Conservation (phyloP, 2,329 filamentous ascomycete genomes). For the Lithohypha guttulata region DNA sequence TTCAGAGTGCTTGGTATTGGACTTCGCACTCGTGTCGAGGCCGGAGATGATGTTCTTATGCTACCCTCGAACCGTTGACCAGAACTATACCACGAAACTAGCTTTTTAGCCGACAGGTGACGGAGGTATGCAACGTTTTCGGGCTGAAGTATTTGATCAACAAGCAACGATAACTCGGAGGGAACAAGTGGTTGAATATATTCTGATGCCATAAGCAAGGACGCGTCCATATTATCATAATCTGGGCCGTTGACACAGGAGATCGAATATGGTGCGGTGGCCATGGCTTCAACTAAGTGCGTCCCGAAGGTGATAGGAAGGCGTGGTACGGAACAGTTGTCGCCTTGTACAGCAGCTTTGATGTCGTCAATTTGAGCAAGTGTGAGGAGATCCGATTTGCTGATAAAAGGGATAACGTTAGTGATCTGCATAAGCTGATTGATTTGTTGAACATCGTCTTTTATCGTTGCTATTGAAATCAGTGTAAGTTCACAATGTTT, state of each 20-base stretch:
- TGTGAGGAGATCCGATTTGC: conserved; percentile 61
- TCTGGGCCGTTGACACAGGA: conserved; percentile 65
- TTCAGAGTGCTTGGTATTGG: conserved; percentile 19
- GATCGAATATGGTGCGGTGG: conserved; percentile 53
- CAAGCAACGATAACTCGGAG: conserved; percentile 61
- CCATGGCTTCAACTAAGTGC: background rate
- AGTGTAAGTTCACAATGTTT: conserved; percentile 6
- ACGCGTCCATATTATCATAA: conserved; percentile 79
- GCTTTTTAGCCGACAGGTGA: conserved; percentile 72
- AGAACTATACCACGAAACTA: conserved; percentile 55
- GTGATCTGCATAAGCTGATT: conserved; percentile 59
- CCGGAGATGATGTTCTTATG: conserved; percentile 16
- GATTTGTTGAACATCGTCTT: conserved; percentile 61
- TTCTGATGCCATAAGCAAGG: conserved; percentile 81
- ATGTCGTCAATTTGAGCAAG: conserved; percentile 45
- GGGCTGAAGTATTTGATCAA: conserved; percentile 64
- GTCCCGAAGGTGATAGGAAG: conserved; percentile 11
- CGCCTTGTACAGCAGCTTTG: conserved; percentile 45
- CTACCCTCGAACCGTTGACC: conserved; percentile 23
- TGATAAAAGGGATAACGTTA: conserved; percentile 75
- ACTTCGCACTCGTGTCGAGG: conserved; percentile 4
- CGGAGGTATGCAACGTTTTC: conserved; percentile 73
- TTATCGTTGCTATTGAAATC: conserved; percentile 40
- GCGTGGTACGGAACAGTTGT: conserved; percentile 12
- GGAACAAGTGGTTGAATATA: conserved; percentile 70